Percentiles rank a stretch among this genome's conserved stretches.
These are phyloP conservation scores for Marchantia paleacea DNA, from an alignment of 225 moss, liverwort and hornwort species.

Conservation along the genomic window DNA sequence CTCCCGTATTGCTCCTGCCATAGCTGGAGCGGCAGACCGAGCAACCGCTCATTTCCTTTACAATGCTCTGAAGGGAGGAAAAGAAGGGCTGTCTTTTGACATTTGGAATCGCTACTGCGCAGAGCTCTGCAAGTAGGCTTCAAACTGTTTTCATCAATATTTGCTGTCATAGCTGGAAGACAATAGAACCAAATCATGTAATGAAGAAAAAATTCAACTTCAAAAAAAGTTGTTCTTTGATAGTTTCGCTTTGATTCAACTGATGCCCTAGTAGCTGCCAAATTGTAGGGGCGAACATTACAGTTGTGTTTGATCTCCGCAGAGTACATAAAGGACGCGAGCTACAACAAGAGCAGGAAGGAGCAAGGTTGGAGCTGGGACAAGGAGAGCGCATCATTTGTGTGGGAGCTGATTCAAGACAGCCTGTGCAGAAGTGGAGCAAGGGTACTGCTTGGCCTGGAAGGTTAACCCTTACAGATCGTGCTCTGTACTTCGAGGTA, in stretches of 20 bases:
- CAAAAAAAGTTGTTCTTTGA: too few relatives aligned
- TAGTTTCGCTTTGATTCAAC: not conserved
- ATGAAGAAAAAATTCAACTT: too few relatives aligned
- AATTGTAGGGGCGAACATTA: not conserved
- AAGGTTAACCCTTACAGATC: slow-evolving; percentile 88
- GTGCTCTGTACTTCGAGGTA: slow-evolving; percentile 92
- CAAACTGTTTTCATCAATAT: not conserved
- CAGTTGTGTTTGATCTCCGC: not conserved
- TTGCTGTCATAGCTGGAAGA: not conserved
- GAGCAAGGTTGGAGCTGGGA: slow-evolving; percentile 57
- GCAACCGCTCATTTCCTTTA: slow-evolving; percentile 69
- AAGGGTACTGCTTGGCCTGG: slow-evolving; percentile 83
- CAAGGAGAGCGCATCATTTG: slow-evolving; percentile 65
- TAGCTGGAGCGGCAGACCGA: slow-evolving; percentile 83
- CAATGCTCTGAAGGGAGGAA: slow-evolving; percentile 48
- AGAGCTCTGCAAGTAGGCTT: slow-evolving; percentile 73
- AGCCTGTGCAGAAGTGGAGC: slow-evolving; percentile 93
- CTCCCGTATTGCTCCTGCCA: slow-evolving; percentile 77
- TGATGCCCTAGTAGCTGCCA: not conserved
- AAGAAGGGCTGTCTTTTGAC: slow-evolving; percentile 65
- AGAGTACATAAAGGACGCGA: slow-evolving; percentile 76
- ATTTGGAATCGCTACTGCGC: slow-evolving; percentile 67
- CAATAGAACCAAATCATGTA: too few relatives aligned
- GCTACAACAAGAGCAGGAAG: slow-evolving; percentile 56
- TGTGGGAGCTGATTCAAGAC: slow-evolving; percentile 70